Percentiles rank a stretch among this genome's conserved stretches.
phyloP scores from a whole-genome alignment of 345 rosid genomes.

The Acer campestre region DNA sequence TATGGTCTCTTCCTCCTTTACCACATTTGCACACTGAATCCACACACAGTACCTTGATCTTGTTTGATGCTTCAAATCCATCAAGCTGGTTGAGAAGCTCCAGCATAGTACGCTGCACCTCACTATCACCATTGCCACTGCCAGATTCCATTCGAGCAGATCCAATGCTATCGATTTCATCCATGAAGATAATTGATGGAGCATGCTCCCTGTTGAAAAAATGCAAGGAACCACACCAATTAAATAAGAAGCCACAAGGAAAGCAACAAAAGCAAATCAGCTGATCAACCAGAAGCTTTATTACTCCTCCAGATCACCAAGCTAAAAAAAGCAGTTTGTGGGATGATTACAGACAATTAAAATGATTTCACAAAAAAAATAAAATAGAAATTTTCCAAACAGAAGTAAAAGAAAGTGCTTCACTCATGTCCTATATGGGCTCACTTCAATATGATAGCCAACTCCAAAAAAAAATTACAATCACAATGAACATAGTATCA shows the following conservation, averaged over 20 bases:
- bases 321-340: neutral
- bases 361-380: neutral
- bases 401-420: neutral
- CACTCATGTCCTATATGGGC: neutral
- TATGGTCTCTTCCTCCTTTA: neutral
- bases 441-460: neutral
- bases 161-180: conserved; percentile 97
- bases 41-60: conserved; percentile 70
- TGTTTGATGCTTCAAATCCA: conserved; percentile 98
- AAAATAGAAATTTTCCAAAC: neutral
- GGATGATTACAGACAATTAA: neutral
- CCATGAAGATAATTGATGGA: conserved; percentile 98
- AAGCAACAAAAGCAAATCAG: neutral
- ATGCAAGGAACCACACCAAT: neutral
- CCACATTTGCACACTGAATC: neutral
- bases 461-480: neutral
- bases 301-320: neutral
- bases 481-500: neutral
- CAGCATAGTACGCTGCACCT: conserved; percentile 97
- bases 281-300: conserved; percentile 6
- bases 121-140: conserved; percentile 98
- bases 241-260: conserved; percentile 13
- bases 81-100: conserved; percentile 99
- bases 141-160: conserved; percentile 99
- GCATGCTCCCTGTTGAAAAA: conserved; percentile 77